Evolutionary conservation across 441 rosid genomes (phyloP), one percentile per base, ranked within the genome.

Genomic region (Viola pubescens): DNA sequence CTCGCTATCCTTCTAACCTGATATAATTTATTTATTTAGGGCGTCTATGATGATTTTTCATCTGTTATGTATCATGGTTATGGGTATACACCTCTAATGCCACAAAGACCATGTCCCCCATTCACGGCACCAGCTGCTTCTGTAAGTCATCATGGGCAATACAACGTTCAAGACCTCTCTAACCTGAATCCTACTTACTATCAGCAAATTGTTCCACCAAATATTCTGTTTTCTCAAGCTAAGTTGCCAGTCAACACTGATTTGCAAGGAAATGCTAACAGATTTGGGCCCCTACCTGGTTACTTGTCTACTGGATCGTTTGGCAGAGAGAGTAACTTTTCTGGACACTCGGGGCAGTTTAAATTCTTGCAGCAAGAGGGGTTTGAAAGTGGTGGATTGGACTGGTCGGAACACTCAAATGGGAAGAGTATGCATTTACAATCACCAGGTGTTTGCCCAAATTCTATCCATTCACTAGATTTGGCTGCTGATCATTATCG

Each of bases 61-160:
- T 66, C 82, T 64, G 64, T 60, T 66, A 48, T 57, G 57, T 70
- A 64, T 61, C 69, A 72, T 79, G 79, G 78, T 60, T 56, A 73
- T 70, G 34, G 34, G 2, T 26, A 26, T 26, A 26, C 34, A 26
- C 66, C 80, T 54, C 77, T 74, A 59, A 41, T 70, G 63, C 37
- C 61, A 43, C 79, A 70, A 48, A 64, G 64, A 65, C 60, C 74
- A 60, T 72, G 51, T 68, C 34, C 54, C 64, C 66, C 75, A 5
- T 54, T 67, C 64, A 62, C 71, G 19, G 57, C 66, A 39, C 67
- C 65, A 47, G 58, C 64, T 48, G 68, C 74, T 61, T 45, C 71
- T 52, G 57, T 52, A 44, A 67, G 66, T 57, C 62, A 56, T 60
- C 73, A 62, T 71, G 79, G 70, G 50, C 72, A 57, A 54, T 65